phyloP scores from a whole-genome alignment of 164 flowering plant genomes.

The Vitis riparia region DNA sequence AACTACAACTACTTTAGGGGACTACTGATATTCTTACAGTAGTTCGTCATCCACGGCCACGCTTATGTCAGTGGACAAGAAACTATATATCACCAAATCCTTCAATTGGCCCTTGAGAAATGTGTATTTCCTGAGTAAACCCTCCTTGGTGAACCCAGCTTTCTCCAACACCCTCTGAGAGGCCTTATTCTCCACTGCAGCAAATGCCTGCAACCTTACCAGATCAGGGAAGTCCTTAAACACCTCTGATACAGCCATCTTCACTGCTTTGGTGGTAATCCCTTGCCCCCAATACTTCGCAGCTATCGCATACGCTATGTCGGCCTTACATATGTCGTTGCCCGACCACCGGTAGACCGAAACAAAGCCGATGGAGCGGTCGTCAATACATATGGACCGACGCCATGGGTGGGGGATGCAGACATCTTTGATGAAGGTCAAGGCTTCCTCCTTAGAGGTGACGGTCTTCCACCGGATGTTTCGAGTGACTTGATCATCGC shows the following conservation, averaged over 20 bases:
- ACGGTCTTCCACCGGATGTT: conserved; percentile 19
- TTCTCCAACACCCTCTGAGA: too few species aligned
- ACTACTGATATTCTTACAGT: too few species aligned
- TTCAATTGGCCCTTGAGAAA: too few species aligned
- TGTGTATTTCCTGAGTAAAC: too few species aligned
- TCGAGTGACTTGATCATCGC: conserved; percentile 33
- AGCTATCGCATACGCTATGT: conserved; percentile 33
- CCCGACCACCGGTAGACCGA: conserved; percentile 24
- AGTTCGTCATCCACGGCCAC: too few species aligned
- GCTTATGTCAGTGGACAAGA: conserved; percentile 18
- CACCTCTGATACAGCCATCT: conserved; percentile 26
- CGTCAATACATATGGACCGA: conserved; percentile 41
- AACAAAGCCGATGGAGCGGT: conserved; percentile 35
- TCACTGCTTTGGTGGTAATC: conserved; percentile 34
- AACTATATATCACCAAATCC: too few species aligned
- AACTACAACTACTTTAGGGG: too few species aligned
- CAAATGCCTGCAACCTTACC: conserved; percentile 38
- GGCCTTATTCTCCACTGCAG: conserved; percentile 27
- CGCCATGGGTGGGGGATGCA: conserved; percentile 40
- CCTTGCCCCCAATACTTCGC: conserved; percentile 37
- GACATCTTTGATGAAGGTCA: conserved; percentile 22
- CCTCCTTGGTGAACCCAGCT: too few species aligned
- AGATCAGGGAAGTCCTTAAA: conserved; percentile 33
- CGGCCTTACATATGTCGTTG: conserved; percentile 23
- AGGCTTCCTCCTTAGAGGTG: conserved; percentile 28